These are phyloP conservation scores for Solanum bulbocastanum DNA, from an alignment of 257 asterid species.

Conservation along the genomic window DNA sequence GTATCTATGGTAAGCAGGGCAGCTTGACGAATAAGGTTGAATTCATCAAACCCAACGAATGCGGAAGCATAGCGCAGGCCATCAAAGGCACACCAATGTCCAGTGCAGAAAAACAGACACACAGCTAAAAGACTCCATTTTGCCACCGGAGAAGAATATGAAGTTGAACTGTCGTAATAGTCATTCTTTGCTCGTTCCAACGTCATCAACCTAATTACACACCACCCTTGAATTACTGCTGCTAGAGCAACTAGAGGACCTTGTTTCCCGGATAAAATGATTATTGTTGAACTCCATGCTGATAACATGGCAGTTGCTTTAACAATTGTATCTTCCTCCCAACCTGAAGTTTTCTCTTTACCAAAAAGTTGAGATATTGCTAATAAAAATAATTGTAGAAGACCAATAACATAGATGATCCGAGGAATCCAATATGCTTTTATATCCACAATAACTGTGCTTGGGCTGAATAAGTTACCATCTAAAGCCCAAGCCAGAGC, in stretches of 20 bases:
- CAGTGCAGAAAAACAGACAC: slow-evolving; percentile 83
- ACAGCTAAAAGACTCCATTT: slow-evolving; percentile 85
- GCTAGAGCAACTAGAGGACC: slow-evolving; percentile 70
- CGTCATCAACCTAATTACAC: slow-evolving; percentile 46
- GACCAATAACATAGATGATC: slow-evolving; percentile 56
- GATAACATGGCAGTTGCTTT: slow-evolving; percentile 62
- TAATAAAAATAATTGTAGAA: slow-evolving; percentile 49
- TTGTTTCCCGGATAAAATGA: slow-evolving; percentile 83
- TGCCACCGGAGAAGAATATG: slow-evolving; percentile 53
- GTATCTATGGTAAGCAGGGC: slow-evolving; percentile 75
- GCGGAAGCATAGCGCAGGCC: slow-evolving; percentile 97
- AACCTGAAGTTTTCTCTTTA: slow-evolving; percentile 18
- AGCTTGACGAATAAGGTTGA: slow-evolving; percentile 81
- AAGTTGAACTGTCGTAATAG: slow-evolving; percentile 29
- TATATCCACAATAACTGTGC: slow-evolving; percentile 13
- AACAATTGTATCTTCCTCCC: slow-evolving; percentile 28
- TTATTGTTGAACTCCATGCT: slow-evolving; percentile 68
- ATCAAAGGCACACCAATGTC: slow-evolving; percentile 98
- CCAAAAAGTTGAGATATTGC: slow-evolving; percentile 21
- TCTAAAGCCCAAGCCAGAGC: background rate
- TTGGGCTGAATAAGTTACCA: slow-evolving; percentile 26
- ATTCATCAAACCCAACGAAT: slow-evolving; percentile 91
- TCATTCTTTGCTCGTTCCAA: slow-evolving; percentile 21
- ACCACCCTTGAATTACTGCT: slow-evolving; percentile 74
- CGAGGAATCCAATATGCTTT: slow-evolving; percentile 59